These are phyloP conservation scores for Chaetoscypha palmicola DNA, from an alignment of 2,329 filamentous ascomycete species.

Conservation along the genomic window DNA sequence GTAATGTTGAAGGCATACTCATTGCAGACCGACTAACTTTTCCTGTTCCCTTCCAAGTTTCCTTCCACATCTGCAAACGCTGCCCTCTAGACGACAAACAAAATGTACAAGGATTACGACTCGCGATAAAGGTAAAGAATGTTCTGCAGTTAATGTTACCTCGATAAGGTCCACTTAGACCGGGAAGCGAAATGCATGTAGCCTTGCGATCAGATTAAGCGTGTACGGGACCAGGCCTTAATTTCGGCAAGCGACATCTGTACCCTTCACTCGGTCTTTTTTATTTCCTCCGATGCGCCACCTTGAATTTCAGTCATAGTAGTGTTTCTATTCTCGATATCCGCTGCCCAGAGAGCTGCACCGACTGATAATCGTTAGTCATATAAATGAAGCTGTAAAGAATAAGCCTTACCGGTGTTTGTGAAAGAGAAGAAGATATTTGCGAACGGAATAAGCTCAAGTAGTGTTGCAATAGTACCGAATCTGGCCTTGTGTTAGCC, in stretches of 20 bases:
- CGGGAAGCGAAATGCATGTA: constrained; percentile 12
- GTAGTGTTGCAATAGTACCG: constrained; percentile 62
- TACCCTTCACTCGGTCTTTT: constrained; percentile 18
- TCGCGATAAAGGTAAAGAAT: too few species aligned
- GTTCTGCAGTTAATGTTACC: too few species aligned
- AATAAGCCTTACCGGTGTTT: constrained; percentile 55
- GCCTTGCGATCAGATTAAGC: constrained; percentile 10
- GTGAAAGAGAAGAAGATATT: constrained; percentile 86
- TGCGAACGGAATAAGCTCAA: constrained; percentile 78
- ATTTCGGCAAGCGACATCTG: constrained; percentile 21
- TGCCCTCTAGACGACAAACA: too few species aligned
- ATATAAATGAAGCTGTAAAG: not conserved
- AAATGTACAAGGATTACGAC: too few species aligned
- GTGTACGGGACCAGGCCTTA: constrained; percentile 9
- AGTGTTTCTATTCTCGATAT: constrained; percentile 52
- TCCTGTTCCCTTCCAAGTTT: too few species aligned
- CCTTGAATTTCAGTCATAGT: constrained; percentile 23
- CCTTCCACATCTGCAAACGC: too few species aligned
- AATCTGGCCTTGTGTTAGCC: too few species aligned
- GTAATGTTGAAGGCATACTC: too few species aligned
- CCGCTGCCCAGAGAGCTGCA: constrained; percentile 89
- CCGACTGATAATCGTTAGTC: constrained; percentile 49
- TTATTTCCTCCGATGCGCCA: constrained; percentile 12
- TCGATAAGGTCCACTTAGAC: constrained; percentile 9
- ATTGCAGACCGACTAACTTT: too few species aligned